Conservation (phyloP, 495 filamentous ascomycete species). For the Neurospora tetrasperma region DNA sequence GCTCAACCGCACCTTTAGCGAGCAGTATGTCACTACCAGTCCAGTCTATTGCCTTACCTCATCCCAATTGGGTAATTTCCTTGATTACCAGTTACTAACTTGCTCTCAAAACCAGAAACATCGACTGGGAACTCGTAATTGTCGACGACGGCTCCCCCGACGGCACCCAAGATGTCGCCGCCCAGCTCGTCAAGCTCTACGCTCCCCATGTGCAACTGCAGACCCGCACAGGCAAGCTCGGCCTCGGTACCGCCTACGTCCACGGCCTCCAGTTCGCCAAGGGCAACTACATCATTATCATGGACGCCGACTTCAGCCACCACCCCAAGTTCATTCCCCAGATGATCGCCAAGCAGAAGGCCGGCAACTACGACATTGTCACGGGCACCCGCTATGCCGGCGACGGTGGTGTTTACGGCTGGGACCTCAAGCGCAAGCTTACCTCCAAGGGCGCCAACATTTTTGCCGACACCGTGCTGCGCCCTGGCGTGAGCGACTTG, state of each 20-base stretch:
- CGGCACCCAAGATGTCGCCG: conserved; percentile 80
- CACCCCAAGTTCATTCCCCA: conserved; percentile 92
- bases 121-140: conserved; percentile 95
- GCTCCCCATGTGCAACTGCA: conserved; percentile 68
- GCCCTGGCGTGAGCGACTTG: conserved; percentile 91
- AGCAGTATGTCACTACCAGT: conserved; percentile 46
- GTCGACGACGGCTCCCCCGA: conserved; percentile 97
- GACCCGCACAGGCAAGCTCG: conserved; percentile 85
- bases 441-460: conserved; percentile 87
- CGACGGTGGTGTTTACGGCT: conserved; percentile 88
- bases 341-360: conserved; percentile 69
- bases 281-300: conserved; percentile 96
- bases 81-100: background rate
- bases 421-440: conserved; percentile 95
- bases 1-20: conserved; percentile 78
- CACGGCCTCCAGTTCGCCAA: conserved; percentile 80
- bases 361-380: conserved; percentile 80
- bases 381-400: conserved; percentile 90
- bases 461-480: conserved; percentile 86
- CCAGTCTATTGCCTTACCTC: background rate
- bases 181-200: conserved; percentile 81
- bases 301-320: conserved; percentile 99
- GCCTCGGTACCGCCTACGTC: conserved; percentile 92
- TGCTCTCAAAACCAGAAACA: conserved; percentile 44
- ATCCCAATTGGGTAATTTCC: background rate